Evolutionary conservation across 225 moss, liverwort and hornwort genomes (phyloP).

Genomic region (Marchantia polymorpha): DNA sequence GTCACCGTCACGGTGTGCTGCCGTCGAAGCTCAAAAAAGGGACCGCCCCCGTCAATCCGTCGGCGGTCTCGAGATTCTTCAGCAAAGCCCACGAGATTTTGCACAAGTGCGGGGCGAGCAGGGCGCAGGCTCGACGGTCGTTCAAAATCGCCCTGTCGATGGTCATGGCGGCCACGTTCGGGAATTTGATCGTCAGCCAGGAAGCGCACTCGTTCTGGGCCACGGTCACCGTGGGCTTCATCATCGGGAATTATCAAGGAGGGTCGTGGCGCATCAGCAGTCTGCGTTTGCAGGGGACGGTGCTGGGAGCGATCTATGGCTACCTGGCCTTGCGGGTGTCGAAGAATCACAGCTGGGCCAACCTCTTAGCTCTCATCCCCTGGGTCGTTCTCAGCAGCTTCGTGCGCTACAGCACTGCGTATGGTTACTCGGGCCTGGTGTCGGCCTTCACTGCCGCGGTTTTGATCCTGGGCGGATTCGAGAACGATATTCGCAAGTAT

Average conservation of each 20-base stretch:
- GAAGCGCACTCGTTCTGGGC: constrained; percentile 40
- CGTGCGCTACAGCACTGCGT: constrained; percentile 31
- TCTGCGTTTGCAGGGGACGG: constrained; percentile 42
- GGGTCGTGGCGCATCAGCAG: constrained; percentile 40
- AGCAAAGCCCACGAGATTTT: neutral
- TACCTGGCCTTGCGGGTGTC: constrained; percentile 29
- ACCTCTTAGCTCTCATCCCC: constrained; percentile 23
- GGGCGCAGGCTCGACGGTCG: neutral
- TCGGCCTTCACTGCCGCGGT: constrained; percentile 43
- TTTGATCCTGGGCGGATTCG: constrained; percentile 39
- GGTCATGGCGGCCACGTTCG: constrained; percentile 28
- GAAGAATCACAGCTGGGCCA: constrained; percentile 12
- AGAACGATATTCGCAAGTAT: constrained; percentile 20
- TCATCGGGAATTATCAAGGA: constrained; percentile 39
- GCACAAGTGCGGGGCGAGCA: constrained; percentile 7
- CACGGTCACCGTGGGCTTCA: constrained; percentile 41
- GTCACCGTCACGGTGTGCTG: neutral
- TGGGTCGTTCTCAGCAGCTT: constrained; percentile 36
- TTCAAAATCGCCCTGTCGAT: constrained; percentile 41
- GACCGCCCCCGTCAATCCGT: neutral
- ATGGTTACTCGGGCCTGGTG: constrained; percentile 41
- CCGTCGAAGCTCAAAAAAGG: neutral
- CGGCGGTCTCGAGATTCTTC: neutral
- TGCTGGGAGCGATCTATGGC: constrained; percentile 39
- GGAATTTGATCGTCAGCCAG: constrained; percentile 23